phyloP scores from a whole-genome alignment of 148 eudicot genomes.

The Silene latifolia region DNA sequence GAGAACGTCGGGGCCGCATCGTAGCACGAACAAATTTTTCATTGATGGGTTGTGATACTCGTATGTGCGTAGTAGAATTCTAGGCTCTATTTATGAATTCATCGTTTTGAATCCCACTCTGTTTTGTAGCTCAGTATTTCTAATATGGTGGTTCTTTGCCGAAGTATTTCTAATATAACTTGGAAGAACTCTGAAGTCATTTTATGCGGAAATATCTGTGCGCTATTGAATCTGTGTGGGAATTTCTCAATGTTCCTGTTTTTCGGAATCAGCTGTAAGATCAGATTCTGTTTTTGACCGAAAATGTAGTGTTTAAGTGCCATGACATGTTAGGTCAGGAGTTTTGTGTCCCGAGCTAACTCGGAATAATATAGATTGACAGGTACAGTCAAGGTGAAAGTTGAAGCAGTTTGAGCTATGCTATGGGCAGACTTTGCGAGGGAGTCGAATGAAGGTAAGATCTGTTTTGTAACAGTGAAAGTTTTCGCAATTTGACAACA shows the following conservation, averaged over 20 bases:
- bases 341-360: too few relatives aligned
- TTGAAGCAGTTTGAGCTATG: background rate
- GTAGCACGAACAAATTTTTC: constrained; percentile 8
- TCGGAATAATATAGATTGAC: too few relatives aligned
- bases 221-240: background rate
- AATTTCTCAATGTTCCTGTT: too few relatives aligned
- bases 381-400: background rate
- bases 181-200: constrained; percentile 11
- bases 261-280: too few relatives aligned
- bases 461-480: background rate
- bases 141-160: constrained; percentile 22
- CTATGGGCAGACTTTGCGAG: too few relatives aligned
- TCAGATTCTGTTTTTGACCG: too few relatives aligned
- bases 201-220: background rate
- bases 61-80: constrained; percentile 5
- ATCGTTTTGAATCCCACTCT: constrained; percentile 20
- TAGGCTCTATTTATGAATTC: constrained; percentile 21
- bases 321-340: too few relatives aligned
- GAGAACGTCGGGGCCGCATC: constrained; percentile 33
- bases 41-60: constrained; percentile 16
- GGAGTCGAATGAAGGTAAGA: background rate
- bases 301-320: too few relatives aligned
- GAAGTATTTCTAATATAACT: constrained; percentile 22
- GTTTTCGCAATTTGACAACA: background rate
- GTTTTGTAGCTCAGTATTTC: constrained; percentile 16